Evolutionary conservation across 371 early-diverging fungal species (phyloP), one percentile per base, ranked within the genome.

Genomic region (Haplosporangium sp.): DNA sequence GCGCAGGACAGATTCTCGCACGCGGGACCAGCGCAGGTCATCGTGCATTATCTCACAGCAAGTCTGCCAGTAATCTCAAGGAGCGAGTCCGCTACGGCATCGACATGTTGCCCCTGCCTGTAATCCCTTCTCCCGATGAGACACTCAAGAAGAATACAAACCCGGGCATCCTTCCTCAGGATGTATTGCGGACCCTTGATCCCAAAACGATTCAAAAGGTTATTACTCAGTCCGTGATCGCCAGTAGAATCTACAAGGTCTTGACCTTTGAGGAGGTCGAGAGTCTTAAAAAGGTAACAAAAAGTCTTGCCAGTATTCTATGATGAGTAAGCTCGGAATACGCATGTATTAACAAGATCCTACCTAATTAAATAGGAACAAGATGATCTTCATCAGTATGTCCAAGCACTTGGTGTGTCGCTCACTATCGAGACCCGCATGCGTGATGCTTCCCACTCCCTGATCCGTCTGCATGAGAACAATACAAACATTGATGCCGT

Each of bases 121-220:
- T 72, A 14, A 72, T 79, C 29, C 79, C 79, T n/a, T 72, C 73
- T 2, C 79, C 79, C 4, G 79, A 72, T 40, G 73, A 65, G 65
- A 53, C 55, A 7, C 43, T 72, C 18, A 62, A 61, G 42, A 72
- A 68, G 56, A 56, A 48, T 18, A 43, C 58, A 42, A 67, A 66
- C 40, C 20, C 60, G 5, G 79, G 79, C 41, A 68, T 79, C 45
- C 64, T 79, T 3, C 79, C 79, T 6, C 79, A 79, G 55, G 73
- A 79, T 46, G 79, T 79, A 11, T 18, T 79, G 42, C 59, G 51
- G 36, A 72, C 73, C 1, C 46, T 79, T 38, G 79, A 79, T 18
- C 50, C 62, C 1, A 42, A 64, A 45, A 72, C 69, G 38, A 57
- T 72, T 29, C 79, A 79, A 53, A 79, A 72, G 46, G 62, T 68